Evolutionary conservation across 2,329 filamentous ascomycete genomes (phyloP), one percentile per base, ranked within the genome.

Genomic region (Aspergillus jensenii): DNA sequence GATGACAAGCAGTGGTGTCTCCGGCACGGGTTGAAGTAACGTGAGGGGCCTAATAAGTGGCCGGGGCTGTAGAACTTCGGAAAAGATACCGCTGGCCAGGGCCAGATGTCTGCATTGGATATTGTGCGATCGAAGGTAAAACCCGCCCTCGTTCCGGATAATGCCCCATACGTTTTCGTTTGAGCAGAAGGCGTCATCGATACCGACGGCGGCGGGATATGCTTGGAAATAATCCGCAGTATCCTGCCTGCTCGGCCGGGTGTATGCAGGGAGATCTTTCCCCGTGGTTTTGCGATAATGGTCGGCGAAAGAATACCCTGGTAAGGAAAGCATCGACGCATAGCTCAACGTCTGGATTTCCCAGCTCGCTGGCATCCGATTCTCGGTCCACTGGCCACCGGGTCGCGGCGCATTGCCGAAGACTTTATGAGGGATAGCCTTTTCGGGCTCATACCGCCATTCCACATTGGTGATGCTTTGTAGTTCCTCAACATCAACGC

Each of bases 271-370:
- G 33, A 82, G 67, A 14, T 72, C 65, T 39, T 74, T 70, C 25
- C 78, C 77, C 44, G 77, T 73, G 3, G 62, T 70, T 50, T 67
- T 72, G 27, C 71, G 73, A 60, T 83, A 77, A 65, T 86, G 81
- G 9, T 84, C 78, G 2, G 78, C 76, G 64, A 84, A 85, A 6
- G 80, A 80, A 66, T 86, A 87, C 0, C 82, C 84, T 0, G 84
- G 84, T 25, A 87, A 73, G 14, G 82, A 85, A 6, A 87, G 75
- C 79, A 85, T 83, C 58, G 84, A 83, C 2, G 84, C 83, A 73
- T 87, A 87, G 68, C 84, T 86, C 68, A 87, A 67, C 0, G 84
- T 82, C 44, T 82, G 82, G 60, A 86, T 85, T 56, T 85, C 78
- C 70, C 79, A 80, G 66, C 79, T 84, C 3, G 81, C 78, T 25